These are phyloP conservation scores for Tubosaeta sp. DNA, from an alignment of 768 basidiomycete genomes.

Conservation along the genomic window DNA sequence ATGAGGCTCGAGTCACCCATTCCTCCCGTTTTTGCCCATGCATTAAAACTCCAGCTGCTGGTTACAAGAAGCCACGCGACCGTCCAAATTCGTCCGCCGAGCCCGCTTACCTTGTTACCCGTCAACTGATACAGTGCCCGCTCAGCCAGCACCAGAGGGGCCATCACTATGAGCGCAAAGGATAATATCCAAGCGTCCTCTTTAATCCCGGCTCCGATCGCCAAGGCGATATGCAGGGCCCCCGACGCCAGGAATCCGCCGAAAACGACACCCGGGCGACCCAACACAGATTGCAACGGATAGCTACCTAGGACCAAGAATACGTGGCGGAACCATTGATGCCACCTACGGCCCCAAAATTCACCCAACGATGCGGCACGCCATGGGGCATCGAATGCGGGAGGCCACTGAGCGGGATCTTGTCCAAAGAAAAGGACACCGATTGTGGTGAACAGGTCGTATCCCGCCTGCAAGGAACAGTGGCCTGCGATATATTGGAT, in stretches of 20 bases:
- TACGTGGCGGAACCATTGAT: constrained; percentile 31
- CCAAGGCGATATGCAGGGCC: constrained; percentile 47
- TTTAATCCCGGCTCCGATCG: constrained; percentile 48
- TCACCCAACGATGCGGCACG: constrained; percentile 33
- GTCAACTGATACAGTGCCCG: constrained; percentile 17
- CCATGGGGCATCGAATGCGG: constrained; percentile 33
- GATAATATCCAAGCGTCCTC: constrained; percentile 39
- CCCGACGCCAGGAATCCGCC: constrained; percentile 58
- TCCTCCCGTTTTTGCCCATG: constrained; percentile 1
- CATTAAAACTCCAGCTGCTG: constrained; percentile 23
- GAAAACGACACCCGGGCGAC: constrained; percentile 41
- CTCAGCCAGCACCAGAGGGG: constrained; percentile 48
- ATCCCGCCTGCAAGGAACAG: constrained; percentile 37
- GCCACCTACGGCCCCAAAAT: constrained; percentile 40
- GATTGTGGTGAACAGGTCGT: constrained; percentile 22
- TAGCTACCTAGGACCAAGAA: constrained; percentile 30
- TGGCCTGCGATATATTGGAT: constrained; percentile 44
- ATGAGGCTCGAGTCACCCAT: not conserved
- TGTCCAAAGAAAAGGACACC: constrained; percentile 28
- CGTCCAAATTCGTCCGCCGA: constrained; percentile 32
- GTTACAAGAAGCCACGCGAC: constrained; percentile 25
- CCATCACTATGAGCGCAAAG: constrained; percentile 54
- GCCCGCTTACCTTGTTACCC: constrained; percentile 28
- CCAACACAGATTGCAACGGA: constrained; percentile 15
- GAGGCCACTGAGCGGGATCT: constrained; percentile 31